These are phyloP conservation scores for Ustilago nuda DNA, from an alignment of 1,284 basidiomycete species.

Conservation along the genomic window DNA sequence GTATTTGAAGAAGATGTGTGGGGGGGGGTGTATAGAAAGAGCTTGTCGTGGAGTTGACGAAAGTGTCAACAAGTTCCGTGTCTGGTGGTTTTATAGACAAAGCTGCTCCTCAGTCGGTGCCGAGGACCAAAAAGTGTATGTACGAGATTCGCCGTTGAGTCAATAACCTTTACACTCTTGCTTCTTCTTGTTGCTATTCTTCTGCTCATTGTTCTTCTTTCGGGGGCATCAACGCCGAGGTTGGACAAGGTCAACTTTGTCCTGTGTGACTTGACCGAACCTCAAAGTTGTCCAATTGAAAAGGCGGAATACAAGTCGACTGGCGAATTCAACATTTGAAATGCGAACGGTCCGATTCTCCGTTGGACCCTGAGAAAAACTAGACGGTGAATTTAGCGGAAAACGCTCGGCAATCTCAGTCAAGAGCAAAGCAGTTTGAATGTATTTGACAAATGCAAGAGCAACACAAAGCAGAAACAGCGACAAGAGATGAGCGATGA, in stretches of 20 bases:
- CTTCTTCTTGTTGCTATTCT: neutral
- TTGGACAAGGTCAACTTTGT: neutral
- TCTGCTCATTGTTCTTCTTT: neutral
- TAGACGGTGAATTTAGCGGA: conserved; percentile 4
- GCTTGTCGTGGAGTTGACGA: neutral
- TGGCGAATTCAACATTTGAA: conserved; percentile 2
- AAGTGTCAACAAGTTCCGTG: neutral
- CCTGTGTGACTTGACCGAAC: neutral
- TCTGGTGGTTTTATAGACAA: conserved; percentile 1
- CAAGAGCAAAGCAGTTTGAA: neutral
- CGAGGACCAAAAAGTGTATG: neutral
- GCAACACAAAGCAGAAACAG: neutral
- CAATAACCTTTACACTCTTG: neutral
- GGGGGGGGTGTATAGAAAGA: neutral
- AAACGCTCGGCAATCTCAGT: conserved; percentile 6
- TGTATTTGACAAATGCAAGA: neutral
- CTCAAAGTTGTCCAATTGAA: neutral
- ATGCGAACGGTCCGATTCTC: conserved; percentile 19
- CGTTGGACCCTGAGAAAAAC: conserved; percentile 14
- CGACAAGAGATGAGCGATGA: neutral
- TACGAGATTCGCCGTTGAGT: neutral
- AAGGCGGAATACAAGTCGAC: neutral
- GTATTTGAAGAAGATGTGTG: neutral
- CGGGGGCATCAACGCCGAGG: conserved; percentile 7
- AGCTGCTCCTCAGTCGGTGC: neutral